A percentile compares a stretch with the other conserved stretches of the same genome.
Conservation (phyloP, 2,329 filamentous ascomycete species). For the Bisporella sp. region DNA sequence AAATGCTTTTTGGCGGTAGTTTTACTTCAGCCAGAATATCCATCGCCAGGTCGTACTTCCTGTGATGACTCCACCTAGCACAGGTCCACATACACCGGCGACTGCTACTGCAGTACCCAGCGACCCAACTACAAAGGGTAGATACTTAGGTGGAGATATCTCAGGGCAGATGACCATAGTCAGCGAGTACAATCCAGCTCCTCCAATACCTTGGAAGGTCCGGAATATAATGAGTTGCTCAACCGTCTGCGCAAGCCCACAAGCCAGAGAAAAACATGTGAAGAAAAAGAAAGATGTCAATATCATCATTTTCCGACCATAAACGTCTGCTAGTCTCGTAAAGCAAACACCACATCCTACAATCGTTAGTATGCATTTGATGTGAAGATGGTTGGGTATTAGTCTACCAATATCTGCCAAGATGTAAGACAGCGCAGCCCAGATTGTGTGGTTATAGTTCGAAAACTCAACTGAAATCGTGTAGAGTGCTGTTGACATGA, state of each 20-base stretch:
- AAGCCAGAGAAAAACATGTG: conserved; percentile 47
- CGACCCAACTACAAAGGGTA: conserved; percentile 32
- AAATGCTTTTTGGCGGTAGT: neutral
- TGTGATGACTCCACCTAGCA: conserved; percentile 7
- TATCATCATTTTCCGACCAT: neutral
- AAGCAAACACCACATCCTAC: neutral
- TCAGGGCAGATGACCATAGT: conserved; percentile 34
- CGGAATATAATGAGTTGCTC: conserved; percentile 31
- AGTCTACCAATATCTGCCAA: neutral
- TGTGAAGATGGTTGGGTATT: neutral
- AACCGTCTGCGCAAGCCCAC: conserved; percentile 38
- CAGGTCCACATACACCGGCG: conserved; percentile 22
- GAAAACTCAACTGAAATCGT: conserved; percentile 46
- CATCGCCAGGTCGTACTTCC: conserved; percentile 25
- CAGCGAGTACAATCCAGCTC: conserved; percentile 31
- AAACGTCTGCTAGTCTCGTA: neutral
- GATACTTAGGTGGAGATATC: conserved; percentile 33
- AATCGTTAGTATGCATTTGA: neutral
- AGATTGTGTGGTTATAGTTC: conserved; percentile 39
- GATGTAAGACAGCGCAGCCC: conserved; percentile 49
- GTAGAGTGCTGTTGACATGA: conserved; percentile 52
- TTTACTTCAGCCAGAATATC: conserved; percentile 2
- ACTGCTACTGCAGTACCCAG: conserved; percentile 34
- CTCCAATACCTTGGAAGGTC: conserved; percentile 26
- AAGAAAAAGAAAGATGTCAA: conserved; percentile 40